phyloP scores from a whole-genome alignment of 2,329 filamentous ascomycete species.

The Epichloe gansuensis region DNA sequence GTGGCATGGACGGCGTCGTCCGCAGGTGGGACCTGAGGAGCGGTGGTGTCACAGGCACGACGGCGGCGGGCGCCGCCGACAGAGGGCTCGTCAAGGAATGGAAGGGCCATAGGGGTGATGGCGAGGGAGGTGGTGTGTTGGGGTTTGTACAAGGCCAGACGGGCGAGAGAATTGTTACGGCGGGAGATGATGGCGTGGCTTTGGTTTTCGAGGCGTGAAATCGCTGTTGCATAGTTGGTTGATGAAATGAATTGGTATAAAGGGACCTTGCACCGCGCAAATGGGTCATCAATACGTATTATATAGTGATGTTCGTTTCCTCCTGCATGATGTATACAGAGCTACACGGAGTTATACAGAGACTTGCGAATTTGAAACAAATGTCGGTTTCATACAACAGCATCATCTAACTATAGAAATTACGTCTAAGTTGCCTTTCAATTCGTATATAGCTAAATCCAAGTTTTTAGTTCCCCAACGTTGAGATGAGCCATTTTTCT shows the following conservation, averaged over 20 bases:
- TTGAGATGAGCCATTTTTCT: slow-evolving; percentile 12
- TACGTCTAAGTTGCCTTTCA: background rate
- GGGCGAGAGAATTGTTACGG: slow-evolving; percentile 69
- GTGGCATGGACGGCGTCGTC: slow-evolving; percentile 85
- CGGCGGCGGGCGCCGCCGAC: slow-evolving; percentile 28
- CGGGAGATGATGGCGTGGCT: slow-evolving; percentile 71
- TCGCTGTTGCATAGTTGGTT: background rate
- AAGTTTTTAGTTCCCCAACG: slow-evolving; percentile 9
- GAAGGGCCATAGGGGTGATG: slow-evolving; percentile 76
- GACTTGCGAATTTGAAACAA: too few relatives aligned
- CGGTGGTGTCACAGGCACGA: slow-evolving; percentile 20
- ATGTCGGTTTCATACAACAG: too few relatives aligned
- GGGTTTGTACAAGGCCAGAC: slow-evolving; percentile 76
- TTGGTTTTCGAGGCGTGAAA: slow-evolving; percentile 51
- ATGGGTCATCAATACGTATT: too few relatives aligned
- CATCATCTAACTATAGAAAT: too few relatives aligned
- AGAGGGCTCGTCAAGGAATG: slow-evolving; percentile 71
- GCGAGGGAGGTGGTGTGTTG: slow-evolving; percentile 78
- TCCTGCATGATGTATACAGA: too few relatives aligned
- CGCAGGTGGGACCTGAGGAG: slow-evolving; percentile 72
- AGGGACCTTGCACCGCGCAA: too few relatives aligned
- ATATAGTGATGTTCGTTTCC: too few relatives aligned
- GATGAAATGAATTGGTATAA: background rate
- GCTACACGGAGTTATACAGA: too few relatives aligned
- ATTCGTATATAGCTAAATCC: background rate